A percentile compares a stretch with the other conserved stretches of the same genome.
Evolutionary conservation across 2,329 filamentous ascomycete species (phyloP).

Genomic region (Fusarium albidum): DNA sequence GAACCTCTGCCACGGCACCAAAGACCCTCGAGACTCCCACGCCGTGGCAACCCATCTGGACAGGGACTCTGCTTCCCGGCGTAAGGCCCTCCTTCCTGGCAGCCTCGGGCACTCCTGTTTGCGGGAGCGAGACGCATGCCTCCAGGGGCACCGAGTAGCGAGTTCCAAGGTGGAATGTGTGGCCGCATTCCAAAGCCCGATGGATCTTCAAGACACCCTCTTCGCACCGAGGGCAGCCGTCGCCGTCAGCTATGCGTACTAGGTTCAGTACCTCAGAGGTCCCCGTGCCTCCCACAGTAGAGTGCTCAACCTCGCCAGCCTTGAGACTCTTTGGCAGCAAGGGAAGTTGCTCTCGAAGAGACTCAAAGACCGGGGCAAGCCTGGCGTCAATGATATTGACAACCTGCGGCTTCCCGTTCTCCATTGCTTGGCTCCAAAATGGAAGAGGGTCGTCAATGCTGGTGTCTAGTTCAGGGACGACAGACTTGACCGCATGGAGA

Average conservation of each 20-base stretch:
- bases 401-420: conserved; percentile 30
- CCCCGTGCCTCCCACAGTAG: conserved; percentile 42
- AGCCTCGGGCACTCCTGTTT: conserved; percentile 21
- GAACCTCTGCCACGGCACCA: conserved; percentile 80
- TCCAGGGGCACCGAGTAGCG: conserved; percentile 82
- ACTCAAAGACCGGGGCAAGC: conserved; percentile 38
- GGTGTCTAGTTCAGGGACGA: conserved; percentile 74
- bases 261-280: conserved; percentile 63
- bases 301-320: conserved; percentile 28
- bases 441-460: conserved; percentile 68
- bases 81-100: conserved; percentile 16
- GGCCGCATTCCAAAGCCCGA: conserved; percentile 86
- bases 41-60: conserved; percentile 97
- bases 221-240: conserved; percentile 76
- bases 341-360: conserved; percentile 36
- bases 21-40: conserved; percentile 93
- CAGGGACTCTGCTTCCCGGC: conserved; percentile 53
- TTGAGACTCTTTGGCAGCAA: conserved; percentile 32
- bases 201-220: conserved; percentile 69
- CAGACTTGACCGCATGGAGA: conserved; percentile 68
- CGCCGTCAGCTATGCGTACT: conserved; percentile 70
- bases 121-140: conserved; percentile 62
- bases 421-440: conserved; percentile 58
- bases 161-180: conserved; percentile 93
- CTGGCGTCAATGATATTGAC: conserved; percentile 48